These are phyloP conservation scores for Verticillium tricorpus DNA, from an alignment of 2,329 filamentous ascomycete genomes.

Conservation along the genomic window DNA sequence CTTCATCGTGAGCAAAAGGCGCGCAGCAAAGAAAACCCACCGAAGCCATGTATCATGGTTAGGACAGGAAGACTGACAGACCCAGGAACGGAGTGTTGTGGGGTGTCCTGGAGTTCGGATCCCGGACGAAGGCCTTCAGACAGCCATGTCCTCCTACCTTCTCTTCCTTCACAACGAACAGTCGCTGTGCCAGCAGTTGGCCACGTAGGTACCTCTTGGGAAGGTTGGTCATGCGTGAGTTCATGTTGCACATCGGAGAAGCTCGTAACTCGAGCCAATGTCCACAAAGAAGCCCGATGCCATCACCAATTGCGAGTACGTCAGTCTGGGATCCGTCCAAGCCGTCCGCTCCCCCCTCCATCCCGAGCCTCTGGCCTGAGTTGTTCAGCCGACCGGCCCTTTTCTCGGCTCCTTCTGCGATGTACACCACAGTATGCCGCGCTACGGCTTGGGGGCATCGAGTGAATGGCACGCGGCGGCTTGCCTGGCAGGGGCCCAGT, in stretches of 20 bases:
- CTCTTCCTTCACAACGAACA: neutral
- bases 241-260: neutral
- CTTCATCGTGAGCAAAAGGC: neutral
- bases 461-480: neutral
- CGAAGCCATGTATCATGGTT: too few species aligned
- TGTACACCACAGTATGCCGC: neutral
- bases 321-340: neutral
- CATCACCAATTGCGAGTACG: neutral
- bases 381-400: neutral
- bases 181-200: neutral
- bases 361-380: neutral
- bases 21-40: too few species aligned
- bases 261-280: neutral
- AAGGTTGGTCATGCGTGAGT: neutral
- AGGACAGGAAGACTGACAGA: too few species aligned
- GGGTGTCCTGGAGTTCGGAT: too few species aligned
- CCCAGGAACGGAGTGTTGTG: too few species aligned
- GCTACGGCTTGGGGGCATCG: neutral
- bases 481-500: neutral
- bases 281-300: neutral
- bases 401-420: neutral
- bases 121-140: too few species aligned
- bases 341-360: neutral
- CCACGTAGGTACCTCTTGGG: too few species aligned
- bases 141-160: neutral